Base-by-base conservation (phyloP, 2,329 filamentous ascomycete genomes). In the Sporothrix mexicana region DNA sequence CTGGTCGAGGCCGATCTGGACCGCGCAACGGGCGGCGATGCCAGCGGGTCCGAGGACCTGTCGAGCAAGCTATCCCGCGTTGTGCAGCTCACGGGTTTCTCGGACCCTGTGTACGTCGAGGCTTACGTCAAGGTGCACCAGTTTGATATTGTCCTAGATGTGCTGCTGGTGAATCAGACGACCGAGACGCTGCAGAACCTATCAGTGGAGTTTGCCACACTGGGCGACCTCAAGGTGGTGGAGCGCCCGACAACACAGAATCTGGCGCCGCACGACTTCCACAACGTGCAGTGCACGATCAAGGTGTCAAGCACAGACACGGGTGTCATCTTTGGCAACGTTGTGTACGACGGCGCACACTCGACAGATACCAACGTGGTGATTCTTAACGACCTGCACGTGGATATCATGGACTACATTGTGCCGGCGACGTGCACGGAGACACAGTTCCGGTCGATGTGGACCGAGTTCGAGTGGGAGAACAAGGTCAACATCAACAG, bases 401-500 rank as follows among this genome's bases (percentile, higher is more conserved):
- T 98, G 73, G 96, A 99, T 80, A 98, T 99, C 76, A 99, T 99
- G 96, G 96, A 99, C 84, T 99, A 99, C 84, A 99, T 99, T 79
- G 95, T 98, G 81, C 96, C 96, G 1, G 95, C 95, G 7, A 91
- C 94, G 17, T 99, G 96, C 86, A 96, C 94, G 4, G 96, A 99
- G 86, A 98, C 95, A 12, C 94, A 98, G 79, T 99, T 99, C 91
- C 90, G 96, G 74, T 97, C 94, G n/a, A 99, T 99, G 96, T 99
- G 96, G 96, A 99, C 96, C 51, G 96, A 99, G 81, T 99, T 99
- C 77, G 96, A 99, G 81, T 99, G 96, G 96, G 96, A 99, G 87
- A 99, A 99, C 85, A 99, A 99, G 88, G 95, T 99, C 82, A 99
- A 99, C 85, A 98, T 99, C 85, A 98, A 98, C 84, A 97, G 93